Base-by-base conservation (phyloP, 768 basidiomycete species). In the Auriscalpium vulgare region DNA sequence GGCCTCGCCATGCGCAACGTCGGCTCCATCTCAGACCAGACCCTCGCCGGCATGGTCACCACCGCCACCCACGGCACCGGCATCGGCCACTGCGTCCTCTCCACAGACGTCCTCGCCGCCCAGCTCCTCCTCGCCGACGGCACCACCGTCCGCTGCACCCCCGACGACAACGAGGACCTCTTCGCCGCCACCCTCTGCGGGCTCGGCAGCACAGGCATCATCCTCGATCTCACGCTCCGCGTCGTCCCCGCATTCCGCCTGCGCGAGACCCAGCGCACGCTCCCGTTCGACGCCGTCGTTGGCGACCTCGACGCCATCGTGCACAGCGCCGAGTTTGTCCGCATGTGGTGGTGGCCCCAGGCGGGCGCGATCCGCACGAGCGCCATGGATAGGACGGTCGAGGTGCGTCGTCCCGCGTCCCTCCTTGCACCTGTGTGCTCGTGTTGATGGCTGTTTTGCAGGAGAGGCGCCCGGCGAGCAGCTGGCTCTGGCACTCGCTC, bases 1-100 rank as follows among this genome's bases (percentile, higher is more conserved):
- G 77, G 78, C 37, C 81, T 97, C 36, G 95, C 94, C 40, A 86
- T 99, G 82, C 84, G 80, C 65, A 95, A 90, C 70, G 78, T 97
- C 58, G 97, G 97, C 37, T 95, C 93, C 34, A 97, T 99, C 65
- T 95, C 93, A 37, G 94, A 97, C 68, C 95, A 97, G 69, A 91
- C 93, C 3, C 78, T 99, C 60, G 95, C 83, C 29, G 97, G 97
- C 46, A 82, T 94, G 63, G 78, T 98, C 65, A 85, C 92, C 13
- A 99, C 97, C 59, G 92, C 92, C 8, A 95, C 95, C 0, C 97
- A 99, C 75, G 97, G 95, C 52, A 85, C 91, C 11, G 95, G 97
- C 44, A 75, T 88, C 56, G 66, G 72, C 46, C 95, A 80, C 72
- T 82, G 83, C 53, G 88, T 91, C 59, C 81, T 97, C 60, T 91